A percentile compares a stretch with the other conserved stretches of the same genome.
These are phyloP conservation scores for Coemansia sp. DNA, from an alignment of 192 early-diverging fungal species.

Conservation along the genomic window DNA sequence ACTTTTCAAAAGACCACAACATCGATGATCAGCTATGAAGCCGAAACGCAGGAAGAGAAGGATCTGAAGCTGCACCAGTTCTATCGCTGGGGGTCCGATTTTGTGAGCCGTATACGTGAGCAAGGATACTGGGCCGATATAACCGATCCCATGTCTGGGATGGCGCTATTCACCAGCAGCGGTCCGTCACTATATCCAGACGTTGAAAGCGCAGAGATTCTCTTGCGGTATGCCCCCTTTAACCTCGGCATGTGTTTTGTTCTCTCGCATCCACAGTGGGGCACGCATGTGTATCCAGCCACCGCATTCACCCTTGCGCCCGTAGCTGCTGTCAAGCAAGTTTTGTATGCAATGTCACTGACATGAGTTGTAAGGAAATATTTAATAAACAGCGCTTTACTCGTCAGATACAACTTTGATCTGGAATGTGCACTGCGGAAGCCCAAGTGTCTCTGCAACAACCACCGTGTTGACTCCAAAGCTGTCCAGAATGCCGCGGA, in stretches of 20 bases:
- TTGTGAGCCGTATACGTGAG: conserved; percentile 56
- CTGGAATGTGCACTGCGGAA: conserved; percentile 75
- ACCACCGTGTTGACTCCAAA: conserved; percentile 84
- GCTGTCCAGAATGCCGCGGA: conserved; percentile 90
- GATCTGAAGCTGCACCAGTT: conserved; percentile 83
- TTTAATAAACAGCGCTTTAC: conserved; percentile 4
- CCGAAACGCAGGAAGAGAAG: conserved; percentile 72
- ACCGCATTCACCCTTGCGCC: conserved; percentile 84
- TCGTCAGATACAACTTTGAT: conserved; percentile 46
- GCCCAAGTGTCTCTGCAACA: conserved; percentile 77
- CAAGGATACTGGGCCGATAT: conserved; percentile 83
- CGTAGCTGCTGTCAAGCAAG: conserved; percentile 39
- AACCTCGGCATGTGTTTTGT: conserved; percentile 83
- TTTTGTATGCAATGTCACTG: conserved; percentile 23
- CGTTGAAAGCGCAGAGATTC: conserved; percentile 72
- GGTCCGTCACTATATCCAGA: conserved; percentile 85
- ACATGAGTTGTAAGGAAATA: neutral
- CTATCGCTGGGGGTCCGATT: conserved; percentile 63
- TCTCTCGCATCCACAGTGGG: conserved; percentile 85
- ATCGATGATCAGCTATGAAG: conserved; percentile 75
- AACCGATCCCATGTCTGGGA: conserved; percentile 87
- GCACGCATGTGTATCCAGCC: conserved; percentile 83
- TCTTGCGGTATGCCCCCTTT: conserved; percentile 74
- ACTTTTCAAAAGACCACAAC: conserved; percentile 71
- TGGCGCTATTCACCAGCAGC: conserved; percentile 61